A percentile compares a stretch with the other conserved stretches of the same genome.
Conservation (phyloP, 163 green algal genomes). For the Chlamydomonas reinhardtii region DNA sequence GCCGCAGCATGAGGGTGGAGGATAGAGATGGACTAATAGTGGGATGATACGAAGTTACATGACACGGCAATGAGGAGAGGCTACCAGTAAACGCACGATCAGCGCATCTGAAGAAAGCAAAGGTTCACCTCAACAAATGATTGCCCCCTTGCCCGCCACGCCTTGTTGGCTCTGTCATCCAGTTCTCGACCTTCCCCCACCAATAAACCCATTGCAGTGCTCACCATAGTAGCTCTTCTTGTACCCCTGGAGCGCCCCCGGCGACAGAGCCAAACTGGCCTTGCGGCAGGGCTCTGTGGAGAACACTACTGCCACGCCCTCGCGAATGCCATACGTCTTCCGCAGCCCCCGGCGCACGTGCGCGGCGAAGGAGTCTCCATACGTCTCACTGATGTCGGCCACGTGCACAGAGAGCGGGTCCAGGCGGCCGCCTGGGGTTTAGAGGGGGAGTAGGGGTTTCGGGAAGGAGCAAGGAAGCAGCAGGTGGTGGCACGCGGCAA, state of each 20-base stretch:
- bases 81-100: no score
- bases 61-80: no score
- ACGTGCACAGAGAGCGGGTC: conserved; percentile 58
- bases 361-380: conserved; percentile 65
- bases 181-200: no score
- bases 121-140: no score
- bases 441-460: neutral
- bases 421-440: conserved; percentile 51
- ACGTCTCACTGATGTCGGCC: conserved; percentile 58
- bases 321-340: conserved; percentile 20
- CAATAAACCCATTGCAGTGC: no score
- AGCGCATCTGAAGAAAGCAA: no score
- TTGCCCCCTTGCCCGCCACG: no score
- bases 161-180: no score
- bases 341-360: conserved; percentile 54
- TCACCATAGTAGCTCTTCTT: neutral
- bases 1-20: neutral
- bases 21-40: neutral
- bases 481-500: no score
- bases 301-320: conserved; percentile 59
- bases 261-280: conserved; percentile 46
- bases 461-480: no score
- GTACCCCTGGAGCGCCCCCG: neutral
- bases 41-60: no score
- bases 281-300: conserved; percentile 47